Evolutionary conservation across 2,329 filamentous ascomycete species (phyloP), one percentile per base, ranked within the genome.

Genomic region (Pseudocercospora cruenta): DNA sequence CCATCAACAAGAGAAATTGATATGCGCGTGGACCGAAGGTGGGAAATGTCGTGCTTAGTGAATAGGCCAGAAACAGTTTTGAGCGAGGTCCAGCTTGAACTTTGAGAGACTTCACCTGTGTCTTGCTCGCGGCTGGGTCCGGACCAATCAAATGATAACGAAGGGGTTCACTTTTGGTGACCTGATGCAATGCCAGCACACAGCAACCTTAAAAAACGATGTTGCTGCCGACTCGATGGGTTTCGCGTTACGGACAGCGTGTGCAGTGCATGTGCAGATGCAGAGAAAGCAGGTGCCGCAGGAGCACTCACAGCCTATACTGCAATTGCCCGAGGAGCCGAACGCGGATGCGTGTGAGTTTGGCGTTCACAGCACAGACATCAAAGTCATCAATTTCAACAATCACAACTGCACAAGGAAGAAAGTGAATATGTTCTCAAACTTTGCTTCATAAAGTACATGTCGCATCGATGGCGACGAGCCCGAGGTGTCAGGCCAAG

Each of bases 1-100:
- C 69, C 69, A 71, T 72, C 55, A 58, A 58, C 51, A 31, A 55
- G 24, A 33, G 24, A 26, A n/a, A 31, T 55, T 55, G 33, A 51
- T 51, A 51, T 33, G 26, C 22, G 51, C 22, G 26, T 26, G 51
- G 22, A 26, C 16, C 12, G 26, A 19, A 16, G 51, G 12, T 31
- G 51, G 19, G 22, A 26, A 33, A 16, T 14, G 51, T 55, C 22
- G 26, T 55, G 10, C 8, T 3, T 24, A 10, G 26, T 24, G 26
- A 31, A 26, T 33, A 22, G 51, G 9, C 51, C 10, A 28, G 51
- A 55, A 55, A 31, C 26, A 51, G 47, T 31, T 31, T 55, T 24
- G 22, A 33, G 51, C 26, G 51, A 55, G 5, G 51, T 55, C 24
- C 26, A n/a, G n/a, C 19, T 16, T 51, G 49, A 16, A 54, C 21